These are phyloP conservation scores for Cucurbita argyrosperma DNA, from an alignment of 306 rosid species.

Conservation along the genomic window DNA sequence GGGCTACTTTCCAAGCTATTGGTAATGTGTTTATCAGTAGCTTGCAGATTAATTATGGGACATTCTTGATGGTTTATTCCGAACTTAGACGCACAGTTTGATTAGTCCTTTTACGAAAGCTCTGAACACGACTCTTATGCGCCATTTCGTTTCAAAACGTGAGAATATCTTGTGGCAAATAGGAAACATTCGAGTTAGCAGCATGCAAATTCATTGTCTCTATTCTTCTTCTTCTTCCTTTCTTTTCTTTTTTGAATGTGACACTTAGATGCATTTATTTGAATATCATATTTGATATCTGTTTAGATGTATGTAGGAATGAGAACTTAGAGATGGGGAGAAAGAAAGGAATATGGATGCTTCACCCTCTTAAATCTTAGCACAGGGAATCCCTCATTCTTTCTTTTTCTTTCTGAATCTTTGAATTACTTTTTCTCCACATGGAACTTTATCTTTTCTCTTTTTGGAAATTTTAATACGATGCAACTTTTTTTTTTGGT, in stretches of 20 bases:
- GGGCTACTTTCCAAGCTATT: not conserved
- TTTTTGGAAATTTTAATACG: no score
- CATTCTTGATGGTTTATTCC: slow-evolving; percentile 2
- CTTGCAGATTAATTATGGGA: not conserved
- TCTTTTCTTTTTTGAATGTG: not conserved
- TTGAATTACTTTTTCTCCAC: not conserved
- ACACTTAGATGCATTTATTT: not conserved
- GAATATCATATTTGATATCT: not conserved
- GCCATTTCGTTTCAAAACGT: not conserved
- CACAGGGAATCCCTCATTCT: not conserved
- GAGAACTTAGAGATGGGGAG: not conserved
- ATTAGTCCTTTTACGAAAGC: not conserved
- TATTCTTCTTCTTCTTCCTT: not conserved
- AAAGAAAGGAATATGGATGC: not conserved
- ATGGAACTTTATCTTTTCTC: not conserved
- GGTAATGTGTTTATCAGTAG: not conserved
- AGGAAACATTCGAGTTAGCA: not conserved
- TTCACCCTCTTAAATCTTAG: not conserved
- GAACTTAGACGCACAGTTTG: not conserved
- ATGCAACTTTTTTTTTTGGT: no score
- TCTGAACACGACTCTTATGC: not conserved
- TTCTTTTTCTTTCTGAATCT: not conserved
- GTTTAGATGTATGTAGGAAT: not conserved
- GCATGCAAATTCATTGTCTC: not conserved
- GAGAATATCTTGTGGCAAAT: not conserved